phyloP scores from a whole-genome alignment of 1,284 basidiomycete genomes.

The Malassezia obtusa region DNA sequence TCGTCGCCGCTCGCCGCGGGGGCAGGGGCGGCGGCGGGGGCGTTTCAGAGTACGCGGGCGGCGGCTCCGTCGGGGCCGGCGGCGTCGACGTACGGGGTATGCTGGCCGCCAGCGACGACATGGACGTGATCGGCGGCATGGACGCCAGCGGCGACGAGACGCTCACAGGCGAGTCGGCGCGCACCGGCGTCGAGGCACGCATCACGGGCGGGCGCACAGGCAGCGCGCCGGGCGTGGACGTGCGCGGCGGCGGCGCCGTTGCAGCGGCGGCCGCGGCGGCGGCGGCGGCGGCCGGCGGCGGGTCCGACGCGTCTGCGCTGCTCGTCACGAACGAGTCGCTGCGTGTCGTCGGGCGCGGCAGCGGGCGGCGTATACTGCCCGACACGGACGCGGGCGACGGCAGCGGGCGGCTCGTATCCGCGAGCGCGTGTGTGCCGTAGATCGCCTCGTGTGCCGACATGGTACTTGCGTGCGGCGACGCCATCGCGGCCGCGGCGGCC shows the following conservation, averaged over 20 bases:
- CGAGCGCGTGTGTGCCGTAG: not conserved
- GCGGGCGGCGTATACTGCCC: not conserved
- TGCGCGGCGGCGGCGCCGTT: too few species aligned
- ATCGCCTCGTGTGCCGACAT: slow-evolving; percentile 4
- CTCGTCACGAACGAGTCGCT: too few species aligned
- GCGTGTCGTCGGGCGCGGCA: not conserved
- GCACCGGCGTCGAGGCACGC: not conserved
- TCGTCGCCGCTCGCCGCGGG: not conserved
- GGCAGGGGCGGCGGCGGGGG: not conserved
- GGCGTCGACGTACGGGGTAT: not conserved
- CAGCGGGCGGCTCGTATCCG: not conserved
- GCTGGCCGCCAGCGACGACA: not conserved
- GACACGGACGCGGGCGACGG: not conserved
- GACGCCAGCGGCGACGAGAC: not conserved
- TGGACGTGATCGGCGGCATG: not conserved
- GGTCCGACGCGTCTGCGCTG: too few species aligned
- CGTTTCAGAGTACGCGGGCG: not conserved
- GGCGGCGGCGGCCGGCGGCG: too few species aligned
- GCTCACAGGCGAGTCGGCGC: not conserved
- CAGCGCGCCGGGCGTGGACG: too few species aligned
- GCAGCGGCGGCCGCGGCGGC: too few species aligned
- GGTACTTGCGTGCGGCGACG: not conserved
- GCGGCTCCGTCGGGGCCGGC: not conserved
- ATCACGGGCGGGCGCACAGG: too few species aligned
- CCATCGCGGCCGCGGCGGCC: not conserved